Conservation (phyloP, 2,329 filamentous ascomycete species). For the Diplocarpon rosae region DNA sequence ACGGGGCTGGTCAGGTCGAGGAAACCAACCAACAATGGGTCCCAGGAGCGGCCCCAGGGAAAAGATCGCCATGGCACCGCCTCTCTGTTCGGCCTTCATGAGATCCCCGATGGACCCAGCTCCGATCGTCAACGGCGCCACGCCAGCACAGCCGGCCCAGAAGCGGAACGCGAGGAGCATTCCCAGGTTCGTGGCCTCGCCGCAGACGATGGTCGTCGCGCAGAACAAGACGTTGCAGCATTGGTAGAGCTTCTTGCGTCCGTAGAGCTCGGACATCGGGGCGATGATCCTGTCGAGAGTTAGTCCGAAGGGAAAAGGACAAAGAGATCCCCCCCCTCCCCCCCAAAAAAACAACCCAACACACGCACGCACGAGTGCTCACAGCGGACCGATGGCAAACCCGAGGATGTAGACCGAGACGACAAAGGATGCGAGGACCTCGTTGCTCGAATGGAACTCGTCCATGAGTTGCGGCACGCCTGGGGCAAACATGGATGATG, state of each 20-base stretch:
- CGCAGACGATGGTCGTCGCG: constrained; percentile 53
- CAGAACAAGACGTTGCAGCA: constrained; percentile 48
- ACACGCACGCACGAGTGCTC: constrained; percentile 38
- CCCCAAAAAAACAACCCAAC: too few species aligned
- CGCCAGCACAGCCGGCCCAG: constrained; percentile 34
- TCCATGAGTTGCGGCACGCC: constrained; percentile 35
- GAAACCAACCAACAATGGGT: constrained; percentile 19
- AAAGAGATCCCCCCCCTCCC: too few species aligned
- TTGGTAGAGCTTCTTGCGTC: constrained; percentile 45
- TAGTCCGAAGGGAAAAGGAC: constrained; percentile 28
- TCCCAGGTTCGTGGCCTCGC: constrained; percentile 40
- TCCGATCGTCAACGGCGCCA: constrained; percentile 23
- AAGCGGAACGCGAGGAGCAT: constrained; percentile 37
- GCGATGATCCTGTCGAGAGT: constrained; percentile 33
- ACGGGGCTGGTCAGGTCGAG: constrained; percentile 30
- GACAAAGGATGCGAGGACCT: constrained; percentile 46
- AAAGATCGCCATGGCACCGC: constrained; percentile 14
- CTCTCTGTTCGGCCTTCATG: constrained; percentile 13
- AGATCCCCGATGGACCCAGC: constrained; percentile 18
- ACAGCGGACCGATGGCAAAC: constrained; percentile 46
- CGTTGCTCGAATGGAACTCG: constrained; percentile 33
- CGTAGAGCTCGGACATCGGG: constrained; percentile 53
- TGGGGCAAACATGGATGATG: constrained; percentile 39
- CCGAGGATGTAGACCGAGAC: constrained; percentile 48
- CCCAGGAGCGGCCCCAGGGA: constrained; percentile 25